Base-by-base conservation (phyloP, 202 grass and related monocot species). In the Setaria italica region DNA sequence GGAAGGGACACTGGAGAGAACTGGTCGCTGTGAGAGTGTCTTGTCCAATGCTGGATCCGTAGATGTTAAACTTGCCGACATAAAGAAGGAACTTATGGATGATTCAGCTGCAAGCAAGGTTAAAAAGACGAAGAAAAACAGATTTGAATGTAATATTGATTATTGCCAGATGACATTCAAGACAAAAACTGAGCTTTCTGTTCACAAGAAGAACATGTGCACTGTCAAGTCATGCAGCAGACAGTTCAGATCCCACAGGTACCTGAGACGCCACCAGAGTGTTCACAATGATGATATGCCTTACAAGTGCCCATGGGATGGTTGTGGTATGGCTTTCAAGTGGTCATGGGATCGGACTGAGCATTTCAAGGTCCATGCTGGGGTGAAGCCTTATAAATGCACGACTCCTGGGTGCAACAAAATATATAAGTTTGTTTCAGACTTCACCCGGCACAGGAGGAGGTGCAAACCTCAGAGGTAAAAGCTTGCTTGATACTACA, bases 301-400 rank as follows among this genome's bases (percentile, higher is more conserved):
- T 82, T 87, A 87, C 69, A 91, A 83, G 71, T 95, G 93, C 48
- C 93, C 93, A 42, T 95, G 93, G 93, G 89, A 95, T 76, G 84
- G 79, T 73, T 95, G 93, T 68, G 59, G 34, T 84, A 92, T 91
- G 90, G 66, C 86, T 86, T 95, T 95, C 90, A 95, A 92, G 65
- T 95, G 64, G 74, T 84, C 86, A 87, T 91, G 93, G 88, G 82
- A 89, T 69, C 87, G 85, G 73, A 77, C 87, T 51, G 93, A 95
- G 62, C 93, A 95, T 87, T 86, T 95, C 69, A 67, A 90, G 49
- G 32, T 91, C 48, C 93, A 95, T 85, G 90, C 88, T 21, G 93
- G 93, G 64, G 87, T 67, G 67, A 90, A 84, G 8, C 93, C 93
- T 53, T 95, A 95, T 71, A 89, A 80, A 78, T 95, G 93, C 84